A percentile compares a stretch with the other conserved stretches of the same genome.
Evolutionary conservation across 352 stramenopile species (phyloP).

Genomic region (Phytophthora constricta): DNA sequence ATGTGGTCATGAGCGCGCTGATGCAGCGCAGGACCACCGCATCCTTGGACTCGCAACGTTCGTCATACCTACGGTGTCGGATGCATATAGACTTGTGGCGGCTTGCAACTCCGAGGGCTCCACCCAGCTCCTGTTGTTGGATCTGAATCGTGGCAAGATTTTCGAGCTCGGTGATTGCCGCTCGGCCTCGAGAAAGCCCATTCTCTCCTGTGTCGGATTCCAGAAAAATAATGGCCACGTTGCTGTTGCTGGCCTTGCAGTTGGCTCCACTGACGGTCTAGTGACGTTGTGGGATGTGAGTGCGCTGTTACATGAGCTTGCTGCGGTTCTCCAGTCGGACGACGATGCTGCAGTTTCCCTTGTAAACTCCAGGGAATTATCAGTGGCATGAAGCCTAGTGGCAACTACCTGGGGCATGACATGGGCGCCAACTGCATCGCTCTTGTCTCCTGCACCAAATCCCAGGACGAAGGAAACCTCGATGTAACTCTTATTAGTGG

Average conservation of each 20-base stretch:
- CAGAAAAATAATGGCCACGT: slow-evolving; percentile 25
- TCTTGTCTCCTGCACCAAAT: slow-evolving; percentile 32
- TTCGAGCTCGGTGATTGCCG: slow-evolving; percentile 62
- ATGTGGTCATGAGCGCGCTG: slow-evolving; percentile 61
- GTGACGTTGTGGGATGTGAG: slow-evolving; percentile 79
- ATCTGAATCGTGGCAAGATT: slow-evolving; percentile 38
- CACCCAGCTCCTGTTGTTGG: slow-evolving; percentile 67
- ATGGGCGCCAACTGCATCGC: slow-evolving; percentile 84
- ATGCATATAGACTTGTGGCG: slow-evolving; percentile 58
- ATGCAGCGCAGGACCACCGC: slow-evolving; percentile 80
- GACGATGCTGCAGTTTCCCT: slow-evolving; percentile 12
- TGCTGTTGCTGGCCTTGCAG: slow-evolving; percentile 58
- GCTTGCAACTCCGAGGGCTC: slow-evolving; percentile 82
- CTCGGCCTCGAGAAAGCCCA: slow-evolving; percentile 75
- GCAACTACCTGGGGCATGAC: slow-evolving; percentile 79
- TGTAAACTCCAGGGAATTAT: slow-evolving; percentile 39
- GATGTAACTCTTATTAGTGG: slow-evolving; percentile 76
- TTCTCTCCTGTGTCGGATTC: slow-evolving; percentile 71
- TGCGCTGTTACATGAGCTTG: slow-evolving; percentile 30
- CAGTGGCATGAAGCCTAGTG: slow-evolving; percentile 38
- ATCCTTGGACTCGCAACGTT: slow-evolving; percentile 81
- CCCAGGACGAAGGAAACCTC: slow-evolving; percentile 12
- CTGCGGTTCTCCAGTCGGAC: slow-evolving; percentile 18
- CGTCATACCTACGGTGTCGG: slow-evolving; percentile 24
- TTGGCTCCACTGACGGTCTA: slow-evolving; percentile 83